These are phyloP conservation scores for Eucalyptus regnans DNA, from an alignment of 345 rosid species.

Conservation along the genomic window DNA sequence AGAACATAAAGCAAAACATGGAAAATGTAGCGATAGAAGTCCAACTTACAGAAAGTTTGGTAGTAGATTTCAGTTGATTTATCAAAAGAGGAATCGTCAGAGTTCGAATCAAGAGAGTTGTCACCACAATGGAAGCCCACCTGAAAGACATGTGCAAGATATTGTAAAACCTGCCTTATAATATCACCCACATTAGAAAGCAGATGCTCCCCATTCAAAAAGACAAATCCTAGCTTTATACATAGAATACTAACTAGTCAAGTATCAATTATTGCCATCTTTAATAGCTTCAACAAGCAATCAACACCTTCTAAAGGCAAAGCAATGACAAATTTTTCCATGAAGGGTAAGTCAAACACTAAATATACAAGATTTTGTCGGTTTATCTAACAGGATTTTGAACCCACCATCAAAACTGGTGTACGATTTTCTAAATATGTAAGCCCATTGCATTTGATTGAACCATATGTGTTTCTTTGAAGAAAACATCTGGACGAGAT, in stretches of 20 bases:
- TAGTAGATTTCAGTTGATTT: slow-evolving; percentile 63
- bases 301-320: neutral
- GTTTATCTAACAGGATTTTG: neutral
- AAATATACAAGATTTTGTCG: neutral
- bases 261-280: neutral
- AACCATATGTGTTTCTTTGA: neutral
- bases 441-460: neutral
- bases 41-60: slow-evolving; percentile 55
- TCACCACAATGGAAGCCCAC: slow-evolving; percentile 78
- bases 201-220: neutral
- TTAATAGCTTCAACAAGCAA: neutral
- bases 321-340: neutral
- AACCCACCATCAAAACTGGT: neutral
- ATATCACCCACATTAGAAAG: neutral
- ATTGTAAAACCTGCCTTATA: neutral
- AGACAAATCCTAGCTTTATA: neutral
- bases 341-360: neutral
- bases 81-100: slow-evolving; percentile 57
- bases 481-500: neutral
- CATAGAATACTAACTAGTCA: neutral
- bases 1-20: neutral
- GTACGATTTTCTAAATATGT: neutral
- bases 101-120: slow-evolving; percentile 66
- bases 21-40: neutral
- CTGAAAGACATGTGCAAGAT: slow-evolving; percentile 9